These are phyloP conservation scores for Suillus tomentosus DNA, from an alignment of 768 basidiomycete genomes.

Conservation along the genomic window DNA sequence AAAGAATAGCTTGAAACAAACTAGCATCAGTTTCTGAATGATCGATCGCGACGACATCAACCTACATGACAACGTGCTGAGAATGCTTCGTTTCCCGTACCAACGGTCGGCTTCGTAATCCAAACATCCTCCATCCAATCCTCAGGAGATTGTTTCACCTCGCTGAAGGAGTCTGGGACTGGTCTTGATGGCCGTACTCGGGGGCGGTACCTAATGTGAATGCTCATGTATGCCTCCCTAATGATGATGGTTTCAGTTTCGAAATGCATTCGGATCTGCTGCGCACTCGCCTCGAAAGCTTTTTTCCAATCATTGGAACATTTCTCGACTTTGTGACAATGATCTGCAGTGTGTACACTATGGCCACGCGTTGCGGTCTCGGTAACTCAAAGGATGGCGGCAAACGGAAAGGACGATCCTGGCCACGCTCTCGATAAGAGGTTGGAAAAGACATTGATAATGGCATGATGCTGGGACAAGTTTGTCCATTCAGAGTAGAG, in stretches of 20 bases:
- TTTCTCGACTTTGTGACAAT: constrained; percentile 23
- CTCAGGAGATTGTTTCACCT: constrained; percentile 30
- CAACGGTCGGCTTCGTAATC: constrained; percentile 23
- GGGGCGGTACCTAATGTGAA: constrained; percentile 29
- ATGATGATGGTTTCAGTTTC: constrained; percentile 4
- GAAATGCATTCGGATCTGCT: constrained; percentile 3
- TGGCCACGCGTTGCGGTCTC: constrained; percentile 26
- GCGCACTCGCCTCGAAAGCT: constrained; percentile 7
- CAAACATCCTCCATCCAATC: constrained; percentile 38
- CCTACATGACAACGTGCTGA: constrained; percentile 35
- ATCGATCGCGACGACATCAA: background rate
- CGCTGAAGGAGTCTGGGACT: constrained; percentile 25
- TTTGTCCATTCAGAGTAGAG: constrained; percentile 11
- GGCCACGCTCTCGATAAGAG: constrained; percentile 25
- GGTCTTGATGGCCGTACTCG: constrained; percentile 36
- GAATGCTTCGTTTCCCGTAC: constrained; percentile 15
- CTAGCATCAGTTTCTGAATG: background rate
- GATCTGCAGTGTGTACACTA: constrained; percentile 28
- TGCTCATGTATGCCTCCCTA: constrained; percentile 27
- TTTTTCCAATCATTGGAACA: constrained; percentile 15
- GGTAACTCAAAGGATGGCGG: constrained; percentile 33
- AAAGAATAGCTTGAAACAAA: constrained; percentile 52
- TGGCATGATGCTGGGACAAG: constrained; percentile 32
- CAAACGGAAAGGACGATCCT: constrained; percentile 26
- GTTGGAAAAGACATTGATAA: constrained; percentile 33